Evolutionary conservation across 768 basidiomycete species (phyloP), one percentile per base, ranked within the genome.

Genomic region (Calocera viscosa): DNA sequence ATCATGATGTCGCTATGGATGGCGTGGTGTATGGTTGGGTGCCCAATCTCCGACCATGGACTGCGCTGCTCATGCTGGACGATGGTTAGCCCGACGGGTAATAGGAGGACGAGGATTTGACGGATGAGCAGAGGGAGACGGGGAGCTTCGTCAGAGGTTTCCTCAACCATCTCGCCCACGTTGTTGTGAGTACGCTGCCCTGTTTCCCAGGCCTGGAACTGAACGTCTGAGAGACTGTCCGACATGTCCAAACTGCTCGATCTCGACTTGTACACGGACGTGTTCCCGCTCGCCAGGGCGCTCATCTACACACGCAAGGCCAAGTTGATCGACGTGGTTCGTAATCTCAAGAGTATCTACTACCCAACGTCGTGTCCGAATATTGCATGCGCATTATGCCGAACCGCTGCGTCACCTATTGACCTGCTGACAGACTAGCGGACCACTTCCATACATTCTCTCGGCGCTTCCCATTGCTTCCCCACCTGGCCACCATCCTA

Each of bases 261-360:
- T 67, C 91, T 91, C 85, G 87, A 93, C 70, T 77, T 91, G 7
- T 86, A 92, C 70, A 79, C 83, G 0, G 91, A 95, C 71, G 82
- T 95, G 0, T 90, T 89, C 72, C 90, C 93, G 0, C 85, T 90
- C n/a, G 94, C 95, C 10, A 84, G 91, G 19, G 93, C 93, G 84
- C 81, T 99, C 34, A 89, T 97, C 33, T 86, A 91, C 68, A 93
- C 94, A 76, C 83, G 91, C 65, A 83, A 91, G 72, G 95, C 92
- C 3, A 91, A 91, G 71, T 79, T 98, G 30, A 87, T 96, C 49
- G 94, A 97, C 69, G 83, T 86, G 19, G 84, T 98, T 34, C 90
- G 93, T 72, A 83, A 86, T 49, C 75, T 97, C 49, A 88, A 90
- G 75, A 94, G 90, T 0, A 82, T 91, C 0, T 96, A 94, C 72